Evolutionary conservation across 2,329 filamentous ascomycete genomes (phyloP).

Genomic region (Trichoderma lentiforme): DNA sequence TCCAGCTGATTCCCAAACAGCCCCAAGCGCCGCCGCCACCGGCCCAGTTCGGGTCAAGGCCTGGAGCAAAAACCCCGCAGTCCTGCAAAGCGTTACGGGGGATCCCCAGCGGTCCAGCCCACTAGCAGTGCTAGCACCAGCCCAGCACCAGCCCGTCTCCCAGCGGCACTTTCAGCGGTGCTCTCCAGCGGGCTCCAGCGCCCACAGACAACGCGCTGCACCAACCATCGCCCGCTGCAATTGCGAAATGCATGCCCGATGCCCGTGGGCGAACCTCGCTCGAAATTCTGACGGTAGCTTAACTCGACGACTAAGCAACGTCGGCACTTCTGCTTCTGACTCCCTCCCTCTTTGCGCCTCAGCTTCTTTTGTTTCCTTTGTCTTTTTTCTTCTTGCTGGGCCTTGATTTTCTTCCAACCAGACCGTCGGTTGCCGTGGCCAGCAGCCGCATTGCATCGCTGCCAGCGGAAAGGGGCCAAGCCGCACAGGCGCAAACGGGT

Average conservation of each 20-base stretch:
- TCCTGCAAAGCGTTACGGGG: background rate
- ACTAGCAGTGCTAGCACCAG: background rate
- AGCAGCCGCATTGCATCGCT: conserved; percentile 1
- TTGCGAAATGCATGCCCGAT: background rate
- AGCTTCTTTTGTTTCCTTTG: background rate
- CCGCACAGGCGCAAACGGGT: background rate
- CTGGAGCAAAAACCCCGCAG: conserved; percentile 14
- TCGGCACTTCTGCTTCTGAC: background rate
- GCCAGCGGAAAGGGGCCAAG: conserved; percentile 5
- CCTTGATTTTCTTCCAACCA: background rate
- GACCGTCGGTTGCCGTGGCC: background rate
- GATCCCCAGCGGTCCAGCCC: conserved; percentile 11
- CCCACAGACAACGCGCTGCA: background rate
- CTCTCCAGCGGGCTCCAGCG: background rate
- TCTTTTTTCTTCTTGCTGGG: background rate
- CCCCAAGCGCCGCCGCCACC: conserved; percentile 11
- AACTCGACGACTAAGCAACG: conserved; percentile 15
- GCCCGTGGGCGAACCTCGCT: background rate
- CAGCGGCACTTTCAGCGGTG: background rate
- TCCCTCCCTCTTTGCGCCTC: conserved; percentile 18
- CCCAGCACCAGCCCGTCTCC: background rate
- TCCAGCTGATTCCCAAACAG: conserved; percentile 9
- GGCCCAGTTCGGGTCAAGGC: conserved; percentile 8
- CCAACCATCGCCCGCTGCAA: conserved; percentile 1
- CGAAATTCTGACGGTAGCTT: background rate